Evolutionary conservation across 139 green algal species (phyloP).

Genomic region (Chlorella vulgaris): DNA sequence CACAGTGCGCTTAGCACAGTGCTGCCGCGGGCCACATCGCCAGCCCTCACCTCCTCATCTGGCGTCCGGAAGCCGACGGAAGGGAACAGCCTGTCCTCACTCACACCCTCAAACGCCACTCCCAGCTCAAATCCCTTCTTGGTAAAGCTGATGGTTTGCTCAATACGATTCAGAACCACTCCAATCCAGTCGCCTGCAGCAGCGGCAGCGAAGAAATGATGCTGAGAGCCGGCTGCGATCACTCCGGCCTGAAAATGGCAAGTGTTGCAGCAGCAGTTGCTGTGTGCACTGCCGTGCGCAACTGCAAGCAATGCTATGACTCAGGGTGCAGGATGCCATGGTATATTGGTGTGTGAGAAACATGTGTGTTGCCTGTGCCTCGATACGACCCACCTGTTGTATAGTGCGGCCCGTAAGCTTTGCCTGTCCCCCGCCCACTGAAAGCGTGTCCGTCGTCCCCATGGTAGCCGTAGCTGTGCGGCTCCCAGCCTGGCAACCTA

Average conservation of each 20-base stretch:
- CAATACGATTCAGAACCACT: constrained; percentile 55
- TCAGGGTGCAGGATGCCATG: too few relatives aligned
- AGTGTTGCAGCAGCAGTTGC: too few relatives aligned
- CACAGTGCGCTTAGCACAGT: not conserved
- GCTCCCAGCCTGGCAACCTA: constrained; percentile 85
- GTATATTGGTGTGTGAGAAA: too few relatives aligned
- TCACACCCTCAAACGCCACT: constrained; percentile 72
- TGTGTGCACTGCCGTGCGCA: too few relatives aligned
- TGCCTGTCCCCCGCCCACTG: constrained; percentile 55
- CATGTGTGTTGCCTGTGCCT: too few relatives aligned
- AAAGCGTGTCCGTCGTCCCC: constrained; percentile 81
- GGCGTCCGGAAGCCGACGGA: constrained; percentile 77
- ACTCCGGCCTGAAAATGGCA: too few relatives aligned
- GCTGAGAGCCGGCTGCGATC: not conserved
- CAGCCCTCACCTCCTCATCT: constrained; percentile 59
- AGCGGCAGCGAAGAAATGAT: not conserved
- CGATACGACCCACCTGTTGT: constrained; percentile 56
- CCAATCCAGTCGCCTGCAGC: constrained; percentile 67
- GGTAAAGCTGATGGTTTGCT: constrained; percentile 61
- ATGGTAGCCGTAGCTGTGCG: constrained; percentile 83
- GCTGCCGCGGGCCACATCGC: not conserved
- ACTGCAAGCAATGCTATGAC: too few relatives aligned
- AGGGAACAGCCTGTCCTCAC: constrained; percentile 69
- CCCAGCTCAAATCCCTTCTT: constrained; percentile 74
- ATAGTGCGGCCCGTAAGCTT: constrained; percentile 61